Base-by-base conservation (phyloP, 768 basidiomycete genomes). In the Tephrocybe sp. region DNA sequence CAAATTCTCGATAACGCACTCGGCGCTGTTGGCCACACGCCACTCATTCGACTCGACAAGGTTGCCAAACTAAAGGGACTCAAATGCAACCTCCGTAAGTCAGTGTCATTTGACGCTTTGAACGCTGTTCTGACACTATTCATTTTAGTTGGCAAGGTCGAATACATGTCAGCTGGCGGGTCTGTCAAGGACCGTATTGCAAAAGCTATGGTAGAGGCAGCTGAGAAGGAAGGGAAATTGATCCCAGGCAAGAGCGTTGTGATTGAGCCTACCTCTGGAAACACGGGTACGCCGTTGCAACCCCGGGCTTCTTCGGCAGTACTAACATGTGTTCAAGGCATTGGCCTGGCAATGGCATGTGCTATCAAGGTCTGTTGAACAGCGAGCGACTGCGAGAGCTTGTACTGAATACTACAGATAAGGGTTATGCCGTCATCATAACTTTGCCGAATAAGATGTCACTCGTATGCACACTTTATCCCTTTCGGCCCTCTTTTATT, bases 391-490 rank as follows among this genome's bases (percentile, higher is more conserved):
- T 42, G 33, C 29, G 13, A 34, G 65, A 65, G 71, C 51, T 59
- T 63, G 57, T 76, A 66, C 83, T 86, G 84, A 86, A 89, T 88
- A 84, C 82, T 76, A 68, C 68, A 83, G 80, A 80, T 82, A 84
- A 91, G 91, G 90, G 89, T 72, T 92, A 92, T 81, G 82, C 88
- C 31, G 84, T 91, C 53, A 88, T 93, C 61, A 92, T 92, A 67
- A 87, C 86, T 55, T 72, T 97, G 67, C 94, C 94, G 30, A 84
- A 92, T 64, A 97, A 97, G 74, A 98, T 97, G 95, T 93, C 91
- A 4, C 66, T 83, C 48, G 84, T 85, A 57, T 36, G 34, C 22
- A 15, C 29, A 10, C 25, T 21, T 18, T 19, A 27, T 9, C n/a
- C n/a, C n/a, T n/a, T n/a, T n/a, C n/a, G n/a, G n/a, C n/a, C n/a